Evolutionary conservation across 2,329 filamentous ascomycete species (phyloP).

Genomic region (Phaeosphaeria sp.): DNA sequence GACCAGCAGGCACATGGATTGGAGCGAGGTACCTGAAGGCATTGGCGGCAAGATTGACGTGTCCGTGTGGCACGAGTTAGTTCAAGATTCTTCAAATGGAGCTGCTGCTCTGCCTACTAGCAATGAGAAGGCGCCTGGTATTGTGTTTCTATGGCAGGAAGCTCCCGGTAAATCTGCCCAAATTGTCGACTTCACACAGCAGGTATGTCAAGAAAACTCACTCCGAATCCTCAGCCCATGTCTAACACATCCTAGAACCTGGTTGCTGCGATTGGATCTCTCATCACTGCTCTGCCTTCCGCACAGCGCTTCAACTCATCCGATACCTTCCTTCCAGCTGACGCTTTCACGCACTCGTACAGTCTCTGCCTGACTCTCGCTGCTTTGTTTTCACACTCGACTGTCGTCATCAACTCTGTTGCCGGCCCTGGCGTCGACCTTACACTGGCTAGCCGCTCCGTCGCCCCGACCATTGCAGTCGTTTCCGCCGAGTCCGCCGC

Average conservation of each 20-base stretch:
- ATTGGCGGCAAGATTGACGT: slow-evolving; percentile 78
- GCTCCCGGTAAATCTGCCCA: slow-evolving; percentile 59
- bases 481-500: slow-evolving; percentile 76
- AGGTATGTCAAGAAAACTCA: slow-evolving; percentile 51
- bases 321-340: slow-evolving; percentile 85
- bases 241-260: slow-evolving; percentile 65
- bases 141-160: slow-evolving; percentile 72
- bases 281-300: slow-evolving; percentile 77
- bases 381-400: slow-evolving; percentile 83
- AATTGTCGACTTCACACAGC: slow-evolving; percentile 81
- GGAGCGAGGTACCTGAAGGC: slow-evolving; percentile 85
- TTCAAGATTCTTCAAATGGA: slow-evolving; percentile 66
- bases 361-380: slow-evolving; percentile 80
- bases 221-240: no score
- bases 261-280: slow-evolving; percentile 82
- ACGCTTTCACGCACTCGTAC: slow-evolving; percentile 80
- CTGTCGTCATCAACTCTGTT: slow-evolving; percentile 87
- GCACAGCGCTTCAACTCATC: slow-evolving; percentile 73
- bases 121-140: slow-evolving; percentile 58
- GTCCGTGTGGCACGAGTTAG: slow-evolving; percentile 89
- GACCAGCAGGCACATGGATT: slow-evolving; percentile 91
- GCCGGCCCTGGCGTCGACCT: slow-evolving; percentile 76
- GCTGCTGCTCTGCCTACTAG: slow-evolving; percentile 70
- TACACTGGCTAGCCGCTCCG: slow-evolving; percentile 71
- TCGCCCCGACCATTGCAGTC: slow-evolving; percentile 83